Percentiles rank a stretch among this genome's conserved stretches.
These are phyloP conservation scores for Orbilia javanica DNA, from an alignment of 2,329 filamentous ascomycete genomes.

Conservation along the genomic window DNA sequence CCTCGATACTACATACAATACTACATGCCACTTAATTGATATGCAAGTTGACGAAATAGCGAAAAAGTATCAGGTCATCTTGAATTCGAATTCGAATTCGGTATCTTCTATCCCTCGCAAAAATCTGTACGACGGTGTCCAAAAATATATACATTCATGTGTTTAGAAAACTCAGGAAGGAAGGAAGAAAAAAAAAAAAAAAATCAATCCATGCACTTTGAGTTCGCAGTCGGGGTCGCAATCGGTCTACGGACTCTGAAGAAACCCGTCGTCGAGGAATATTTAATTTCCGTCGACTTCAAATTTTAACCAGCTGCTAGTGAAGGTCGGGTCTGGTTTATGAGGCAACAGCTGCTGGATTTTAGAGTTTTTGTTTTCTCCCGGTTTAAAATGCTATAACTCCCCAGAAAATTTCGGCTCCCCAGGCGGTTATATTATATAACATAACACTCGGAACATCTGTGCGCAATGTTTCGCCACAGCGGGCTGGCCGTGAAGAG, in stretches of 20 bases:
- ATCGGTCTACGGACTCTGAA: background rate
- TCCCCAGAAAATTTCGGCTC: background rate
- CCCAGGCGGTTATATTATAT: background rate
- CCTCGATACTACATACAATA: too few relatives aligned
- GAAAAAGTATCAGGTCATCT: background rate
- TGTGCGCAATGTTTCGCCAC: background rate
- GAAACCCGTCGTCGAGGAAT: background rate
- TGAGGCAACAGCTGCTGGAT: background rate
- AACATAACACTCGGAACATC: background rate
- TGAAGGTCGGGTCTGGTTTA: too few relatives aligned
- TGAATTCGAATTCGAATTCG: background rate
- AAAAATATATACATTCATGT: background rate
- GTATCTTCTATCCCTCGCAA: background rate
- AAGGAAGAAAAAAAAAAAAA: too few relatives aligned
- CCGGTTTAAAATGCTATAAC: too few relatives aligned
- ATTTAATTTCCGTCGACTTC: slow-evolving; percentile 13
- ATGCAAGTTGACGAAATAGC: too few relatives aligned
- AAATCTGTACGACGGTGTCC: too few relatives aligned
- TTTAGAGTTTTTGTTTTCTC: background rate
- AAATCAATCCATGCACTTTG: background rate
- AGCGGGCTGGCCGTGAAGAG: background rate
- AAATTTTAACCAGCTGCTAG: too few relatives aligned
- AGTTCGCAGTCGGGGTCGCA: background rate
- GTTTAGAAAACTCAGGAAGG: background rate
- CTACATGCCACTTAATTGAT: too few relatives aligned